phyloP scores from a whole-genome alignment of 164 flowering plant species.

The Kalanchoe fedtschenkoi region DNA sequence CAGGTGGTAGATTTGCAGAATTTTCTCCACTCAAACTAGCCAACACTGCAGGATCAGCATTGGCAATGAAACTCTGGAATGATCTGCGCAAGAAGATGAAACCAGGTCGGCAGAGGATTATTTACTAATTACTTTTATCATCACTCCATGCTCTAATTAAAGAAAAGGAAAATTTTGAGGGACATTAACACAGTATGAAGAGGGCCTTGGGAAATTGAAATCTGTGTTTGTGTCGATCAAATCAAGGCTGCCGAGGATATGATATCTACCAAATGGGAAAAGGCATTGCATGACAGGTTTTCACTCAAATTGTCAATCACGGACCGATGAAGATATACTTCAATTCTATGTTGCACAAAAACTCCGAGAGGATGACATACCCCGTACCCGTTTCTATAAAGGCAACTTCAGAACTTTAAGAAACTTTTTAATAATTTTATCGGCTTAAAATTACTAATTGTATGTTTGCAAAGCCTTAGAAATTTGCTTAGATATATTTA shows the following conservation, averaged over 20 bases:
- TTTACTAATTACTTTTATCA: not conserved
- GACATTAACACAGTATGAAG: not conserved
- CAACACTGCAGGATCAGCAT: conserved; percentile 52
- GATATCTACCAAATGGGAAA: not conserved
- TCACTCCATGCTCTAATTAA: not conserved
- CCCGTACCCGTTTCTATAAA: too few relatives aligned
- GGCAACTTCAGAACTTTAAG: too few relatives aligned
- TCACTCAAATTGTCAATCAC: not conserved
- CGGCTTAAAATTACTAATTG: too few relatives aligned
- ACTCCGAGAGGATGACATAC: too few relatives aligned
- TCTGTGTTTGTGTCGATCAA: not conserved
- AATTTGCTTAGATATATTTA: too few relatives aligned
- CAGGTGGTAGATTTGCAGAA: conserved; percentile 51
- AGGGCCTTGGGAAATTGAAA: not conserved
- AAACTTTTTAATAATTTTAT: too few relatives aligned
- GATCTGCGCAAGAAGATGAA: conserved; percentile 31
- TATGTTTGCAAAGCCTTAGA: too few relatives aligned
- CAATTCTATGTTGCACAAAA: too few relatives aligned
- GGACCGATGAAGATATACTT: not conserved
- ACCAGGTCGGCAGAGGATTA: not conserved
- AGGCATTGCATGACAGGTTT: not conserved
- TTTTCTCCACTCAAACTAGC: conserved; percentile 45
- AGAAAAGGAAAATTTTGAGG: not conserved
- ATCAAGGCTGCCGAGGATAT: not conserved
- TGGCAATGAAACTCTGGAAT: conserved; percentile 68